Evolutionary conservation across 108 stramenopile genomes (phyloP), one percentile per base, ranked within the genome.

Genomic region (Skeletonema costatum): DNA sequence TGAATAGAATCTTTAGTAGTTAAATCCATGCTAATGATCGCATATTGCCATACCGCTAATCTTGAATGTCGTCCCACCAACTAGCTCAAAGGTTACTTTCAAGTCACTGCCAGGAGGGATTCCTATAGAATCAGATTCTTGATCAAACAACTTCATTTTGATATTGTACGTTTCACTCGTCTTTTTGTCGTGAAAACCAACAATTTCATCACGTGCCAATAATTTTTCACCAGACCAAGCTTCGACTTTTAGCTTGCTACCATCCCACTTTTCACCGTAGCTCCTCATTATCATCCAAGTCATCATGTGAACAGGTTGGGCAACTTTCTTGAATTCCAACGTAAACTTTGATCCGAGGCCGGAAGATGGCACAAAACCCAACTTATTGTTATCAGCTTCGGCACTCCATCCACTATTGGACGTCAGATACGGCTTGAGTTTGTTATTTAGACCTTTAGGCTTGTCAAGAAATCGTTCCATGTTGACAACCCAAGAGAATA

Each of bases 161-260:
- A 91, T 83, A 9, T 86, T 89, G 48, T 91, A 91, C 39, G 89
- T 88, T 75, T 91, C 93, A 70, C 91, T 92, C 4, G 92, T 95
- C 14, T 85, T 76, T 70, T 88, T 91, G 36, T 85, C 73, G 73
- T 95, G 93, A 64, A 64, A 80, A 4, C 91, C 93, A 17, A 70
- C 65, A 67, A 86, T 68, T 30, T 88, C 75, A 3, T 73, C 59
- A 53, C 53, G 71, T 31, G 68, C 61, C n/a, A 80, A 10, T 16
- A 80, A 33, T 14, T 51, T 64, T 46, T 66, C 56, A 32, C 77
- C 56, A 14, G 74, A 85, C 67, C 64, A 85, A 62, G 85, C 74
- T 64, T 70, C 66, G 17, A 84, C 63, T 38, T 60, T 64, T 56
- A 82, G 50, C 38, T 56, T 71, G 66, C 81, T 90, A 8, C 86